Base-by-base conservation (phyloP, 2,329 filamentous ascomycete genomes). In the Sporothrix protearum region DNA sequence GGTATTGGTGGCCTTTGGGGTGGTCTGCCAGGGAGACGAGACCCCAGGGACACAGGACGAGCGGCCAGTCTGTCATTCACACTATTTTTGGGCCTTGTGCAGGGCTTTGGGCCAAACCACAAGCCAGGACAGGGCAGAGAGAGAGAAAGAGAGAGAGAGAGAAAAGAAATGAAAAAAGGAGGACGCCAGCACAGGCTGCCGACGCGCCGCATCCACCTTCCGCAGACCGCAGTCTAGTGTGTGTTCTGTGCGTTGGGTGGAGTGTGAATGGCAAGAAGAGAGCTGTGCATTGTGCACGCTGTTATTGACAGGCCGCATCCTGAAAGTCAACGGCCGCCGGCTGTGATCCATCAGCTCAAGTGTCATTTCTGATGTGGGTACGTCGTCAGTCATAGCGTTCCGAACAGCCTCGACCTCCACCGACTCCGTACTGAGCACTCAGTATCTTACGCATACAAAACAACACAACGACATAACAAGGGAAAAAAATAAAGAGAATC, bases 201-300 rank as follows among this genome's bases (percentile, higher is more conserved):
- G 59, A 63, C 59, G 59, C 59, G 59, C n/a, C 22, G 59, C 59
- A 9, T 53, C 49, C 49, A 53, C 49, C n/a, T 3, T 53, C 49
- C n/a, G 49, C 49, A 53, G 25, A 4, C 8, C 33, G 42, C 57
- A 14, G 57, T 63, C 57, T 22, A 45, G n/a, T 28, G 55, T 22
- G 59, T 63, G 59, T 63, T 42, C 36, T 63, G 59, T 45, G 59
- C 59, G 36, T 28, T 12, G 12, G n/a, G 59, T 42, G 59, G 57
- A 39, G 9, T n/a, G 30, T 22, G n/a, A 7, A 53, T 12, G 33
- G 22, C 19, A 33, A 12, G 33, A 3, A 22, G 36, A n/a, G 16
- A n/a, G 53, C 16, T 57, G 53, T 33, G 53, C 53, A 59, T 22
- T 51, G 47, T 22, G 19, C 47, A 22, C 47, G 19, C 19, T 51